Conservation (phyloP, 106 monocot genomes). For the Posidonia australis region DNA sequence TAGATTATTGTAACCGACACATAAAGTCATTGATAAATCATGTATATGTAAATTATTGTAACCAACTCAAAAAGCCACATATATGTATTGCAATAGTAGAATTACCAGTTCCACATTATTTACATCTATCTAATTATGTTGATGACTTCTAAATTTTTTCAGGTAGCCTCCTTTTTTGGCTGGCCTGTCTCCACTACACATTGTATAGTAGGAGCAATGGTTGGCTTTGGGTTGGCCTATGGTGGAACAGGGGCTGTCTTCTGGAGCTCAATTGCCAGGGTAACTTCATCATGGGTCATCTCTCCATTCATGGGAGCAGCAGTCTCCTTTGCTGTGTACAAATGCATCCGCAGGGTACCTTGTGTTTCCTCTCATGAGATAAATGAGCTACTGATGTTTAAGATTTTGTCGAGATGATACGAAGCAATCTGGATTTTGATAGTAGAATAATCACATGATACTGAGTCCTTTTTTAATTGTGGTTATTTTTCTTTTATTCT, state of each 20-base stretch:
- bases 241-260: conserved; percentile 84
- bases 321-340: conserved; percentile 84
- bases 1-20: no score
- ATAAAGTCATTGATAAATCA: no score
- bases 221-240: conserved; percentile 85
- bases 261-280: conserved; percentile 83
- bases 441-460: neutral
- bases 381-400: neutral
- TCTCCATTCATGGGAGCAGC: conserved; percentile 93
- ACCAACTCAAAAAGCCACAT: no score
- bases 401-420: neutral
- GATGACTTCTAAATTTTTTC: neutral
- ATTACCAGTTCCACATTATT: no score
- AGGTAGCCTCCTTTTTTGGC: conserved; percentile 95
- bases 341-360: conserved; percentile 82
- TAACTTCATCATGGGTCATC: conserved; percentile 93
- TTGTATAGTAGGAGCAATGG: conserved; percentile 98
- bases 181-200: conserved; percentile 99
- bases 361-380: neutral
- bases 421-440: neutral
- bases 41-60: no score
- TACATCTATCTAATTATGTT: no score
- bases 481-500: neutral
- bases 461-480: neutral
- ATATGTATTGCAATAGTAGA: no score